Evolutionary conservation across 352 stramenopile genomes (phyloP).

Genomic region (Thalassiosira pacifica): DNA sequence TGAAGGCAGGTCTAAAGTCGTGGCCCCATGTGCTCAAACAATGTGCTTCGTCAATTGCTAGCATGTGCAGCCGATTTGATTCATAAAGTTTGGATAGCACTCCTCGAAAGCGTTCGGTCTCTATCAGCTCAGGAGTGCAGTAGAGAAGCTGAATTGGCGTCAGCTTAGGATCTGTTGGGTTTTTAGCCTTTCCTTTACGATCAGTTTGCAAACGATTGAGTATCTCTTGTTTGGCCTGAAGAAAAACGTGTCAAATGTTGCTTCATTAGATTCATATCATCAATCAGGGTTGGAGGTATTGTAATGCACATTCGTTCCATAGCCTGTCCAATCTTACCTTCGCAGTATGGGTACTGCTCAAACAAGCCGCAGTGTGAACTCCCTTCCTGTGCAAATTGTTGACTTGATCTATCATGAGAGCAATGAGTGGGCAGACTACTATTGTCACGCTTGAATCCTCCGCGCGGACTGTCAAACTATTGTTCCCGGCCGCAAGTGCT

Average conservation of each 20-base stretch:
- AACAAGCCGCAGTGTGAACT: constrained; percentile 87
- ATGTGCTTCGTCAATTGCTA: constrained; percentile 98
- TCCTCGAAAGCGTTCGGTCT: constrained; percentile 86
- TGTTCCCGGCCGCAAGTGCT: constrained; percentile 86
- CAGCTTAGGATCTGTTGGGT: not conserved
- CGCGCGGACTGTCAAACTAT: constrained; percentile 68
- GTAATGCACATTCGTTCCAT: too few species aligned
- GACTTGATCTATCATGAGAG: constrained; percentile 99
- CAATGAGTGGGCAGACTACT: constrained; percentile 98
- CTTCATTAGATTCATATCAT: too few species aligned
- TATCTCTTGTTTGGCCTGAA: constrained; percentile 70
- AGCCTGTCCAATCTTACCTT: too few species aligned
- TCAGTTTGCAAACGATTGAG: constrained; percentile 61
- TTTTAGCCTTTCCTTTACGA: constrained; percentile 40
- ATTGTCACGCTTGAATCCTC: constrained; percentile 89
- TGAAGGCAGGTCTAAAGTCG: constrained; percentile 97
- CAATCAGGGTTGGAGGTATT: too few species aligned
- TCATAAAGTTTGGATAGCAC: constrained; percentile 88
- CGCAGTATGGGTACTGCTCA: constrained; percentile 63
- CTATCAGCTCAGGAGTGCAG: constrained; percentile 98
- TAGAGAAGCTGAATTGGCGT: constrained; percentile 95
- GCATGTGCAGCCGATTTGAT: constrained; percentile 90
- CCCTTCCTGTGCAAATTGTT: constrained; percentile 91
- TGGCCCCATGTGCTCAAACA: constrained; percentile 92
- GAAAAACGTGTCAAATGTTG: too few species aligned